Conservation (phyloP, 768 basidiomycete genomes). For the Rhodocollybia butyracea region DNA sequence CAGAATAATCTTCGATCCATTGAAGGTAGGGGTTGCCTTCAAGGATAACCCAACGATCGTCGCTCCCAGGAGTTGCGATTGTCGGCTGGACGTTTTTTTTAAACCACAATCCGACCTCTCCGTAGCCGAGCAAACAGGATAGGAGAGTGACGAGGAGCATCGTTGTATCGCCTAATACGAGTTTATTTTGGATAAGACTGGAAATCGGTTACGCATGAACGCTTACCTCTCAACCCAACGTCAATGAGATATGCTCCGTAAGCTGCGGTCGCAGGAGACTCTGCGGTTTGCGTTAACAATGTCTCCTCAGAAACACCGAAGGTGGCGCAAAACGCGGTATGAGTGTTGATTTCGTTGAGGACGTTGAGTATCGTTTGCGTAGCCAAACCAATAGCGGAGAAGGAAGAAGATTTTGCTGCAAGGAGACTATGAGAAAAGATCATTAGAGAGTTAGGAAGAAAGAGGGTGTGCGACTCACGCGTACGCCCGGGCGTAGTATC, state of each 20-base stretch:
- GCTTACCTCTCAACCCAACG: constrained; percentile 61
- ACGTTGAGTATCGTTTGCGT: constrained; percentile 63
- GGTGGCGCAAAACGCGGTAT: constrained; percentile 63
- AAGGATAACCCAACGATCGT: constrained; percentile 52
- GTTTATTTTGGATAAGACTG: neutral
- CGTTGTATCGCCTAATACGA: constrained; percentile 57
- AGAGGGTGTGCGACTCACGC: constrained; percentile 46
- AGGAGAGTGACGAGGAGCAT: constrained; percentile 78
- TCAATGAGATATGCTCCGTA: constrained; percentile 89
- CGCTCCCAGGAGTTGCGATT: constrained; percentile 25
- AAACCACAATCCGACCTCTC: constrained; percentile 87
- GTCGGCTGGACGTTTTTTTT: constrained; percentile 33
- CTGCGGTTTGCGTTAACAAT: constrained; percentile 55
- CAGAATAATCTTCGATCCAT: constrained; percentile 82
- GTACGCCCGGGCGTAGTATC: constrained; percentile 83
- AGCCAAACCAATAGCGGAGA: constrained; percentile 58
- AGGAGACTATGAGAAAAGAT: constrained; percentile 47
- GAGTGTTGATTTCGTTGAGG: constrained; percentile 67
- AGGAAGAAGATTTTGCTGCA: constrained; percentile 71
- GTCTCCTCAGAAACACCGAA: constrained; percentile 67
- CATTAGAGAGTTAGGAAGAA: neutral
- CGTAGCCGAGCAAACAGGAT: constrained; percentile 88
- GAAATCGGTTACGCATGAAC: neutral
- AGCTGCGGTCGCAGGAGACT: constrained; percentile 72
- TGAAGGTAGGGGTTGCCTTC: constrained; percentile 70